Evolutionary conservation across 2,329 filamentous ascomycete species (phyloP), one percentile per base, ranked within the genome.

Genomic region (Paracorniculantispora psalliotae): DNA sequence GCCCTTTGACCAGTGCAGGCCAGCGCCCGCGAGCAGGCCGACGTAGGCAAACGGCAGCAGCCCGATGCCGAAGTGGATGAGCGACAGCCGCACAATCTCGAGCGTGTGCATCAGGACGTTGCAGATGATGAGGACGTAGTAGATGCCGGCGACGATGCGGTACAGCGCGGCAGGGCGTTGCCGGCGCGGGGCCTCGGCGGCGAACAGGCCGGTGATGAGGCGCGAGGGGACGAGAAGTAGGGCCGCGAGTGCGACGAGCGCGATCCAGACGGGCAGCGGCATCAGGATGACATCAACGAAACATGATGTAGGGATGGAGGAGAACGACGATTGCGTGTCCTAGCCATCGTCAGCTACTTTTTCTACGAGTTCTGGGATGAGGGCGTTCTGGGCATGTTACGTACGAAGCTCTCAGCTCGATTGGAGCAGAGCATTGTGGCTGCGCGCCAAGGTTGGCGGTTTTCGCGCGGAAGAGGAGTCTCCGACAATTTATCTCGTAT

Each of bases 371-470:
- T n/a, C n/a, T n/a, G n/a, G n/a, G n/a, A n/a, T n/a, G n/a, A n/a
- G n/a, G n/a, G n/a, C n/a, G n/a, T n/a, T n/a, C n/a, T n/a, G n/a
- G n/a, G n/a, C n/a, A n/a, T n/a, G n/a, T 13, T 3, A 59, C 57
- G n/a, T 59, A 59, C 57, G n/a, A 59, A 59, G 57, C 49, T 23
- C 28, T 59, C 57, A 3, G 57, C 46, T 25, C 57, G 39, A 21
- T 59, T 39, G 8, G 43, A 35, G 25, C 57, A 59, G 23, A 59
- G 57, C 57, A 47, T 59, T 28, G 7, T 46, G 43, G 17, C 9
- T 33, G 3, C 28, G 21, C 28, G 21, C 1, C 8, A 17, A 35
- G 8, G 17, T 33, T 33, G 37, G 25, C 50, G 12, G 12, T 25
- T 13, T 6, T 12, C 12, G 30, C 30, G 30, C 30, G 30, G 12